These are phyloP conservation scores for Starmerella kuoi DNA, from an alignment of 805 yeast species.

Conservation along the genomic window DNA sequence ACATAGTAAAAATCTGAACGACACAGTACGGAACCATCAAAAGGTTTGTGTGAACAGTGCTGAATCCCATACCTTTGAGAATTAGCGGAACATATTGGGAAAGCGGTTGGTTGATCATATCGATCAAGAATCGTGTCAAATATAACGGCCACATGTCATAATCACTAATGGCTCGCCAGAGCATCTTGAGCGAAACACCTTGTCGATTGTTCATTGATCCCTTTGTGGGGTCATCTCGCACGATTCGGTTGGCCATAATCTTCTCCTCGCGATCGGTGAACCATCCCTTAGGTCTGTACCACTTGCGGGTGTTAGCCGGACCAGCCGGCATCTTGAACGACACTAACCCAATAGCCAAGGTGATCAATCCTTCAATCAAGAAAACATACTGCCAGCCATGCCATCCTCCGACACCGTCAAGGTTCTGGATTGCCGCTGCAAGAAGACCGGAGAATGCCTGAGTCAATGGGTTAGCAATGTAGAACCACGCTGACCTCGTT, in stretches of 20 bases:
- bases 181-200: slow-evolving; percentile 35
- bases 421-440: slow-evolving; percentile 43
- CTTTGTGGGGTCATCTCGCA: slow-evolving; percentile 52
- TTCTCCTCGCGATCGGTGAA: slow-evolving; percentile 43
- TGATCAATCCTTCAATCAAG: slow-evolving; percentile 48
- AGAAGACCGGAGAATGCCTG: slow-evolving; percentile 37
- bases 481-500: slow-evolving; percentile 46
- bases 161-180: slow-evolving; percentile 36
- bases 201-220: slow-evolving; percentile 56
- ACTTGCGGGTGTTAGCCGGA: slow-evolving; percentile 40
- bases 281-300: slow-evolving; percentile 43
- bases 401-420: slow-evolving; percentile 36
- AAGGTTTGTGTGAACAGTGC: slow-evolving; percentile 40
- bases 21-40: slow-evolving; percentile 39
- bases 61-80: slow-evolving; percentile 38
- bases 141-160: slow-evolving; percentile 49
- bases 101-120: slow-evolving; percentile 32
- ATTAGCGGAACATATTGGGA: slow-evolving; percentile 37
- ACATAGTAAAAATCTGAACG: slow-evolving; percentile 23
- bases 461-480: slow-evolving; percentile 43
- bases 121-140: slow-evolving; percentile 36
- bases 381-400: slow-evolving; percentile 59
- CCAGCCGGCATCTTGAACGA: slow-evolving; percentile 45
- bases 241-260: slow-evolving; percentile 45
- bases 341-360: slow-evolving; percentile 41